Evolutionary conservation across 148 eudicot genomes (phyloP).

Genomic region (Vaccinium myrtillus): DNA sequence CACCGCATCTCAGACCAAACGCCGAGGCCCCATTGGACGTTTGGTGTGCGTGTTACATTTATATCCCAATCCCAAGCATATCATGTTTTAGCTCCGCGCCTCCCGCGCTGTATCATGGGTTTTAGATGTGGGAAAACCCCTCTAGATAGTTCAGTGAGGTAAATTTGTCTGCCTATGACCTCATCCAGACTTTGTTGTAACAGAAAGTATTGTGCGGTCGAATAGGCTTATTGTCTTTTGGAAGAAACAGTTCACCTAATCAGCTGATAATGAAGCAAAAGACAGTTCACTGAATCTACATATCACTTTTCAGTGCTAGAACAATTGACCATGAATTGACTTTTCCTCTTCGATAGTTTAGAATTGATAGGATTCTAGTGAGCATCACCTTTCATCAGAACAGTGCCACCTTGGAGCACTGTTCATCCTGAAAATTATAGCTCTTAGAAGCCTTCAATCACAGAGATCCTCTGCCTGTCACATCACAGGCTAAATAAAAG

Average conservation of each 20-base stretch:
- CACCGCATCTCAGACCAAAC: neutral
- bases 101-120: neutral
- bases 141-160: neutral
- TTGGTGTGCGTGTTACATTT: neutral
- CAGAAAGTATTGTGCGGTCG: neutral
- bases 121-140: neutral
- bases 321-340: neutral
- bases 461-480: neutral
- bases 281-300: neutral
- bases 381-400: neutral
- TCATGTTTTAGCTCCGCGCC: neutral
- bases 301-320: neutral
- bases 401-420: slow-evolving; percentile 1
- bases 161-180: neutral
- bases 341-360: neutral
- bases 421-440: neutral
- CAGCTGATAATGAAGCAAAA: neutral
- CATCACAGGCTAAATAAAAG: neutral
- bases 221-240: neutral
- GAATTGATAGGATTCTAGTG: neutral
- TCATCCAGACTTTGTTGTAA: neutral
- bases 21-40: neutral
- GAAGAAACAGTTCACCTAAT: neutral
- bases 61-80: neutral
- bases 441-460: neutral